Evolutionary conservation across 2,329 filamentous ascomycete species (phyloP).

Genomic region (Dactylellina parvicollis): DNA sequence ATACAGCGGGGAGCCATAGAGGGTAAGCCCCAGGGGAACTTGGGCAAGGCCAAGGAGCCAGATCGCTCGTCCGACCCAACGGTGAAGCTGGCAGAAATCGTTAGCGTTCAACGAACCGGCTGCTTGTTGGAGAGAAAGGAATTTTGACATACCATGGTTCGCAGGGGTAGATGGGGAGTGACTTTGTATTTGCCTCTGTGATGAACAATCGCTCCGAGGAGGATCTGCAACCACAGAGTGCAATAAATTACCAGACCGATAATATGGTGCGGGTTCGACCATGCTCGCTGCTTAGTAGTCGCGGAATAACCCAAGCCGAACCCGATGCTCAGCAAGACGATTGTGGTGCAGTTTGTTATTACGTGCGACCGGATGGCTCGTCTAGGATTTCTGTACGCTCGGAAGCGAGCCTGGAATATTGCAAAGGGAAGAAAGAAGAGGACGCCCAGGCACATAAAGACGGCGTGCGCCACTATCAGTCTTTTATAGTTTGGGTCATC

Average conservation of each 20-base stretch:
- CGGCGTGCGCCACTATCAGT: slow-evolving; percentile 75
- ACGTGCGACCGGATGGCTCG: slow-evolving; percentile 75
- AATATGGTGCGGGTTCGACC: slow-evolving; percentile 85
- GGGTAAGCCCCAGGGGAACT: slow-evolving; percentile 84
- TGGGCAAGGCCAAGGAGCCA: slow-evolving; percentile 85
- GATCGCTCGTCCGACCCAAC: slow-evolving; percentile 83
- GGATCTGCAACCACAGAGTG: slow-evolving; percentile 74
- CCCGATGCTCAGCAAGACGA: slow-evolving; percentile 74
- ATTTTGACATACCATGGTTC: slow-evolving; percentile 38
- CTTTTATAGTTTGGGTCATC: slow-evolving; percentile 68
- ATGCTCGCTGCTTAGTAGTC: slow-evolving; percentile 67
- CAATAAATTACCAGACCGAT: slow-evolving; percentile 83
- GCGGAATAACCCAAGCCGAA: slow-evolving; percentile 81
- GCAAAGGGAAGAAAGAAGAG: slow-evolving; percentile 77
- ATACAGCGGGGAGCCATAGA: slow-evolving; percentile 88
- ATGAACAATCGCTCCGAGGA: slow-evolving; percentile 73
- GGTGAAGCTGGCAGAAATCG: slow-evolving; percentile 75
- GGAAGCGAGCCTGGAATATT: slow-evolving; percentile 79
- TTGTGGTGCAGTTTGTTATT: slow-evolving; percentile 76
- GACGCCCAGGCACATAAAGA: slow-evolving; percentile 78
- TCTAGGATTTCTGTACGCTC: slow-evolving; percentile 69
- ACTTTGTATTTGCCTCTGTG: slow-evolving; percentile 51
- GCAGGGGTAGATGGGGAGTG: slow-evolving; percentile 43
- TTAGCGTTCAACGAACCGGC: slow-evolving; percentile 43
- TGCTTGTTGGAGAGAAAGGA: background rate